Evolutionary conservation across 805 yeast species (phyloP), one percentile per base, ranked within the genome.

Genomic region (Ogataea methanolica): DNA sequence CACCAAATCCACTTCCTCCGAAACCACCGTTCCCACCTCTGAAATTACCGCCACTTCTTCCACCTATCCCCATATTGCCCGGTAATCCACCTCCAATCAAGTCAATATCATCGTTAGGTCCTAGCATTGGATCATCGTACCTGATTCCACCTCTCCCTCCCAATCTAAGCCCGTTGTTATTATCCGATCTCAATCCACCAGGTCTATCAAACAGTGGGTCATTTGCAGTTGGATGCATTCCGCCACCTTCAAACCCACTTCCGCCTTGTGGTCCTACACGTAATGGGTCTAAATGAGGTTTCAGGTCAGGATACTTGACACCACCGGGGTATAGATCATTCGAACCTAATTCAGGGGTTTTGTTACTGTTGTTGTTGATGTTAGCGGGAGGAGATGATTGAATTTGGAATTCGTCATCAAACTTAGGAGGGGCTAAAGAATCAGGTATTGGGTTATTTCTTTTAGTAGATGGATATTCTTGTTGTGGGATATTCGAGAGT

Each of bases 221-320:
- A 39, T 73, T 60, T 1, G 69, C 56, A 4, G 76, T 69, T 1
- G 82, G 80, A 46, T 74, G 64, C 85, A 80, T 79, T 0, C 85
- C 85, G 14, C 79, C 78, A 29, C 61, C 65, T 12, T 53, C 56
- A 17, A 45, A 16, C 6, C 39, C 39, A 16, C 34, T 21, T 15
- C 16, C 31, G 31, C 50, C 45, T 0, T 50, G 31, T 3, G 31
- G 11, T 26, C 31, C 31, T 4, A 26, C 42, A 3, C 54, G 46
- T 6, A 61, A 52, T 4, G 80, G 80, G 53, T 75, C 80, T 5
- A 74, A 36, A 39, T 55, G 70, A 1, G 79, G 78, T 47, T 62
- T 62, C 52, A 76, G 50, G 2, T 55, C 52, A 4, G 83, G 83
- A 44, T 74, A 58, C 45, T 63, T 60, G 16, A 51, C 44, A 9